Evolutionary conservation across 495 filamentous ascomycete species (phyloP).

Genomic region (Tuber magnatum): DNA sequence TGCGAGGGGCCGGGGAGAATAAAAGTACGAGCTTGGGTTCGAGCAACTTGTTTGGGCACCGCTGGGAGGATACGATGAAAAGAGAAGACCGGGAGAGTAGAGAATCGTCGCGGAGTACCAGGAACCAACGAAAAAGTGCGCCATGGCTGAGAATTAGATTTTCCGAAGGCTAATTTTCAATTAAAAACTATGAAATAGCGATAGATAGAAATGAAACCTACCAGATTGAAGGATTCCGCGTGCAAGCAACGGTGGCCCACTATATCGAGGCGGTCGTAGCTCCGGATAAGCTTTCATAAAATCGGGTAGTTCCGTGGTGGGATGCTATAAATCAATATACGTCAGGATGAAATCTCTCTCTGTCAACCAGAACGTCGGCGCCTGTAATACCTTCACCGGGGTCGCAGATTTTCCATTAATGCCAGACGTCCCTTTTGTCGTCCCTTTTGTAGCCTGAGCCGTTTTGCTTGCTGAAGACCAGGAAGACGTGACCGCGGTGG

Average conservation of each 20-base stretch:
- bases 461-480: conserved; percentile 15
- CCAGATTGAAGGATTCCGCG: conserved; percentile 25
- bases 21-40: conserved; percentile 36
- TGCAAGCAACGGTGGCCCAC: conserved; percentile 20
- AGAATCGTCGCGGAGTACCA: conserved; percentile 17
- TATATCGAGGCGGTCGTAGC: conserved; percentile 18
- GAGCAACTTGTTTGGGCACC: conserved; percentile 18
- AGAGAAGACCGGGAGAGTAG: conserved; percentile 22
- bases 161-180: conserved; percentile 16
- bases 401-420: not conserved
- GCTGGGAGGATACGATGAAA: conserved; percentile 26
- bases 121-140: conserved; percentile 9
- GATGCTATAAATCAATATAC: conserved; percentile 6
- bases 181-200: not conserved
- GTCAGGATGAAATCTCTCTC: not conserved
- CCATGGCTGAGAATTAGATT: not conserved
- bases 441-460: not conserved
- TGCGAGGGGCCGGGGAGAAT: conserved; percentile 54
- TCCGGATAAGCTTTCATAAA: conserved; percentile 28
- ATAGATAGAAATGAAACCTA: conserved; percentile 1
- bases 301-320: conserved; percentile 20
- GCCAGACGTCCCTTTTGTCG: not conserved
- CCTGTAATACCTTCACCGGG: not conserved
- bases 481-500: conserved; percentile 16
- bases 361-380: not conserved